Evolutionary conservation across 192 early-diverging fungal genomes (phyloP).

Genomic region (Chytriomyces sp.): DNA sequence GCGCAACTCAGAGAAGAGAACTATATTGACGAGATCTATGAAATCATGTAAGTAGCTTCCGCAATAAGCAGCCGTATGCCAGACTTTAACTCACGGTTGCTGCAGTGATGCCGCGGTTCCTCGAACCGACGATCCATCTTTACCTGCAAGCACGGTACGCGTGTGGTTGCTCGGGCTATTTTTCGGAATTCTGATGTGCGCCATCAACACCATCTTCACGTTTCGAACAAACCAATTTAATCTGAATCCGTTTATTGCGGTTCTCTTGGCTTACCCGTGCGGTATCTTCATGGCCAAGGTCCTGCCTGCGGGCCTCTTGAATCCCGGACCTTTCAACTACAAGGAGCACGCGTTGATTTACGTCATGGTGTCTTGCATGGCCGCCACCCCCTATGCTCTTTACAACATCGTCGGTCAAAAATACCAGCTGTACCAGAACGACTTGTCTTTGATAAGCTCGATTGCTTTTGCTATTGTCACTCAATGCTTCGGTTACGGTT

Average conservation of each 20-base stretch:
- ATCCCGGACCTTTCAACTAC: slow-evolving; percentile 41
- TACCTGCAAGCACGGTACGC: slow-evolving; percentile 76
- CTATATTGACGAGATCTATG: no score
- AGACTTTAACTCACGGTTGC: no score
- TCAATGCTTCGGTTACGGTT: slow-evolving; percentile 64
- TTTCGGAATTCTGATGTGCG: slow-evolving; percentile 48
- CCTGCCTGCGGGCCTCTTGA: background rate
- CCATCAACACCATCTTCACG: background rate
- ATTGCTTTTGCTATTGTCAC: slow-evolving; percentile 30
- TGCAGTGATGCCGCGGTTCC: background rate
- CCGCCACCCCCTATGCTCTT: slow-evolving; percentile 8
- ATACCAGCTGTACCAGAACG: slow-evolving; percentile 16
- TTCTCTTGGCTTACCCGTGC: slow-evolving; percentile 10
- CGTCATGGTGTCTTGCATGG: slow-evolving; percentile 32
- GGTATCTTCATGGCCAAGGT: slow-evolving; percentile 36
- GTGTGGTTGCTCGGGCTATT: slow-evolving; percentile 70
- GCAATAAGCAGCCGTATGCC: no score
- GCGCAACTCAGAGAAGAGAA: no score
- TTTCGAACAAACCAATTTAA: slow-evolving; percentile 7
- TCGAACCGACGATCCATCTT: slow-evolving; percentile 44
- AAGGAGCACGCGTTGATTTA: slow-evolving; percentile 73
- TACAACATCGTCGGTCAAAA: slow-evolving; percentile 29
- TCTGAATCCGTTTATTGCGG: background rate
- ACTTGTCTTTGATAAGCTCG: background rate
- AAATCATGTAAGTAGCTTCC: no score